A percentile compares a stretch with the other conserved stretches of the same genome.
Evolutionary conservation across 345 rosid species (phyloP).

Genomic region (Populus euphratica): DNA sequence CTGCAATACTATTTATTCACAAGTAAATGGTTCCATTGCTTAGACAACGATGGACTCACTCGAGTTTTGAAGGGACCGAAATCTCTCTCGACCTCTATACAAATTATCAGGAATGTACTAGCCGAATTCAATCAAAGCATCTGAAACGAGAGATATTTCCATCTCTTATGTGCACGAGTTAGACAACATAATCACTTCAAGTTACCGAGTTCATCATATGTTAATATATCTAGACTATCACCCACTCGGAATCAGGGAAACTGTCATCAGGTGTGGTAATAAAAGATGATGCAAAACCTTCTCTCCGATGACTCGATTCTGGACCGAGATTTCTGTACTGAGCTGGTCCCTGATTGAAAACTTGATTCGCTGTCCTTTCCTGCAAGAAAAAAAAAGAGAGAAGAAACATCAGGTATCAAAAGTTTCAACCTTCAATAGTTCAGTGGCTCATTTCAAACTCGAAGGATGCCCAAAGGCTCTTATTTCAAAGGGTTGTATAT

Average conservation of each 20-base stretch:
- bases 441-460: background rate
- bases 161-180: background rate
- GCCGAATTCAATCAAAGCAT: background rate
- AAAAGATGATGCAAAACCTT: slow-evolving; percentile 3
- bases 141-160: background rate
- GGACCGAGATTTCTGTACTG: background rate
- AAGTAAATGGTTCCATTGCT: background rate
- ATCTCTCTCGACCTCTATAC: background rate
- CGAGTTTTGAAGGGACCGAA: background rate
- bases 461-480: background rate
- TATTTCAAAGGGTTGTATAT: background rate
- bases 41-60: background rate
- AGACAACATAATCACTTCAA: background rate
- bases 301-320: background rate
- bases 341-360: background rate
- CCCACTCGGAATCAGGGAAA: slow-evolving; percentile 32
- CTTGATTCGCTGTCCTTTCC: slow-evolving; percentile 3
- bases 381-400: background rate
- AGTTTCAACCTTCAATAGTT: background rate
- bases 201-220: background rate
- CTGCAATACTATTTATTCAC: background rate
- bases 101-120: background rate
- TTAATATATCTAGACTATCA: slow-evolving; percentile 17
- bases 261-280: background rate
- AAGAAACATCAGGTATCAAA: background rate